Evolutionary conservation across 768 basidiomycete genomes (phyloP).

Genomic region (Suillus paluster): DNA sequence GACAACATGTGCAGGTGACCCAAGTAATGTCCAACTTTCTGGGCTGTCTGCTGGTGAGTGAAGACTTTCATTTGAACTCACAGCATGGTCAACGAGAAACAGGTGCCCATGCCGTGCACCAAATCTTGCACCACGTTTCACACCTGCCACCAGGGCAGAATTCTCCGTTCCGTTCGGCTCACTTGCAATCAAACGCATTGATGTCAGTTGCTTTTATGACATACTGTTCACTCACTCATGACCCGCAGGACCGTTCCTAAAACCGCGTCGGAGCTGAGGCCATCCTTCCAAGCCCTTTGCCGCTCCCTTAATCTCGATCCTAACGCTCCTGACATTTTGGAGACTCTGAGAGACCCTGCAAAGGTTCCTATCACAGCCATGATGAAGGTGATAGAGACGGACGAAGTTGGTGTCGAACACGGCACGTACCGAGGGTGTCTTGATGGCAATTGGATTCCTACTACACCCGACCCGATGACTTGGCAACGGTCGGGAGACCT

Average conservation of each 20-base stretch:
- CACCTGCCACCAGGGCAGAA: conserved; percentile 55
- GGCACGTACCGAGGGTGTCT: conserved; percentile 74
- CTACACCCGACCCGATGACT: conserved; percentile 59
- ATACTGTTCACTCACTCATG: conserved; percentile 1
- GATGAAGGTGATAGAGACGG: conserved; percentile 61
- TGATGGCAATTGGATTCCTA: conserved; percentile 61
- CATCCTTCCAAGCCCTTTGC: conserved; percentile 70
- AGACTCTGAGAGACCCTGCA: conserved; percentile 51
- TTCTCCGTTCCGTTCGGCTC: conserved; percentile 69
- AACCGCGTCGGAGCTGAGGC: conserved; percentile 57
- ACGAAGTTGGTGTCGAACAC: conserved; percentile 51
- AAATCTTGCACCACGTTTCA: conserved; percentile 72
- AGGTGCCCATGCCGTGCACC: conserved; percentile 79
- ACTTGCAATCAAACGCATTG: conserved; percentile 78
- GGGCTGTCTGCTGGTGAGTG: conserved; percentile 73
- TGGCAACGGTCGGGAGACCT: conserved; percentile 70
- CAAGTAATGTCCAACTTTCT: conserved; percentile 59
- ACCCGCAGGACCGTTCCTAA: conserved; percentile 57
- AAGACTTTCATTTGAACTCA: background rate
- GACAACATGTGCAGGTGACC: conserved; percentile 49
- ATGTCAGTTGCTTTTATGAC: conserved; percentile 44
- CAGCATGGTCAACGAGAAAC: background rate
- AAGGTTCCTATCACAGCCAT: conserved; percentile 55
- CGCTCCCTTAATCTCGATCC: conserved; percentile 59
- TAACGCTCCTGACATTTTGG: conserved; percentile 49